Percentiles rank a stretch among this genome's conserved stretches.
phyloP scores from a whole-genome alignment of 805 yeast genomes.

The Metschnikowia colocasiae region DNA sequence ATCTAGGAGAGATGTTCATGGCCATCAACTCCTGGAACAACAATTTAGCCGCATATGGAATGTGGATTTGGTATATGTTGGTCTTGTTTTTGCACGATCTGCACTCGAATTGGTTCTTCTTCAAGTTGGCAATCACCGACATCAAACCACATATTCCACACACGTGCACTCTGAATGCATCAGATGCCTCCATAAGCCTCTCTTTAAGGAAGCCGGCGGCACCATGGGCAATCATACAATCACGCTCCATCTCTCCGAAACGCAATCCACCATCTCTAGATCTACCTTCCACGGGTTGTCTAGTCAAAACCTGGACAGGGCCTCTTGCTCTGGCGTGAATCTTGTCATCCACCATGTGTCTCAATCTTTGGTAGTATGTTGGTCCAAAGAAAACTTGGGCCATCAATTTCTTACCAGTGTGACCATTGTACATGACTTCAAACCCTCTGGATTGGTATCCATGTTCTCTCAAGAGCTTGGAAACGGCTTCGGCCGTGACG shows the following conservation, averaged over 20 bases:
- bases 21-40: conserved; percentile 99
- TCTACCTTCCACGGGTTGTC: conserved; percentile 99
- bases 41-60: conserved; percentile 97
- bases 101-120: conserved; percentile 97
- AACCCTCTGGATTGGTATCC: conserved; percentile 98
- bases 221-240: conserved; percentile 99
- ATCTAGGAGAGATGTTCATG: conserved; percentile 96
- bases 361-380: conserved; percentile 95
- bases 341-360: conserved; percentile 99
- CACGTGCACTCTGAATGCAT: conserved; percentile 95
- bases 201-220: conserved; percentile 98
- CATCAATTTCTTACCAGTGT: conserved; percentile 96
- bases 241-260: conserved; percentile 99
- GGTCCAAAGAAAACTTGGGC: conserved; percentile 99
- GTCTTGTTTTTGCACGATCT: conserved; percentile 98
- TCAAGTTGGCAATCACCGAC: conserved; percentile 95
- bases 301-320: conserved; percentile 93
- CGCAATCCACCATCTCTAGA: conserved; percentile 99
- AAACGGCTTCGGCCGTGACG: conserved; percentile 96
- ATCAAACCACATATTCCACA: conserved; percentile 98
- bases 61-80: conserved; percentile 93
- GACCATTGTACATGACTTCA: conserved; percentile 98
- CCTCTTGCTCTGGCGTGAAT: conserved; percentile 99
- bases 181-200: conserved; percentile 98
- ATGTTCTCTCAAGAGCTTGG: conserved; percentile 85